phyloP scores from a whole-genome alignment of 345 rosid genomes.

The Mallotus nudiflorus region DNA sequence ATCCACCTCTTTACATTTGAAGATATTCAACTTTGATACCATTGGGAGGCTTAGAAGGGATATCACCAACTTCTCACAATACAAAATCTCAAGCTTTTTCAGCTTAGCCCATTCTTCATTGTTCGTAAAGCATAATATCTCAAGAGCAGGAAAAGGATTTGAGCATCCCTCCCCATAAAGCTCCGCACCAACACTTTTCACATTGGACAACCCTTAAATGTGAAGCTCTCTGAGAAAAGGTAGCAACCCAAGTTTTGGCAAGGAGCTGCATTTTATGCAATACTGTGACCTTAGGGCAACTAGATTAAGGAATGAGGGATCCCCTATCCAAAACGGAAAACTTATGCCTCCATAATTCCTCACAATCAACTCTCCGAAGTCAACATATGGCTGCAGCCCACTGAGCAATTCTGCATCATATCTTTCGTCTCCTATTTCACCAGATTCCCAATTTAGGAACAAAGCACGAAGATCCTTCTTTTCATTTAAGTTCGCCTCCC shows the following conservation, averaged over 20 bases:
- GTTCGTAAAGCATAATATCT: constrained; percentile 11
- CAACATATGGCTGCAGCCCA: not conserved
- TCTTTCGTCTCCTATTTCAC: not conserved
- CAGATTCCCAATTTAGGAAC: constrained; percentile 8
- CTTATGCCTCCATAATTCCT: constrained; percentile 6
- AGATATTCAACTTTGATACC: not conserved
- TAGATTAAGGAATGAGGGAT: constrained; percentile 10
- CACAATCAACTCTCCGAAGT: not conserved
- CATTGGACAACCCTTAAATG: not conserved
- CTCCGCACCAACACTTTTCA: constrained; percentile 1
- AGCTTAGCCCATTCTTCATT: constrained; percentile 33
- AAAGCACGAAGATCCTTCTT: constrained; percentile 5
- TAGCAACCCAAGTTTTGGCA: constrained; percentile 16
- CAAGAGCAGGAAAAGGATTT: constrained; percentile 14
- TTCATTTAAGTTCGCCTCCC: not conserved
- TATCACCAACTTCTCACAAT: not conserved
- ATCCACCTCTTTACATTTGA: not conserved
- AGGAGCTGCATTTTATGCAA: constrained; percentile 1
- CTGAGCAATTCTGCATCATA: not conserved
- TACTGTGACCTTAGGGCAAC: not conserved
- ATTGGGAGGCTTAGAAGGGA: constrained; percentile 8
- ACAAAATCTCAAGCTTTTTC: not conserved
- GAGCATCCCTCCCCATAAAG: constrained; percentile 19
- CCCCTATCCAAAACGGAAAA: constrained; percentile 16
- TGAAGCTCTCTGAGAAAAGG: not conserved